Evolutionary conservation across 352 stramenopile genomes (phyloP), one percentile per base, ranked within the genome.

Genomic region (Pythium folliculosum): DNA sequence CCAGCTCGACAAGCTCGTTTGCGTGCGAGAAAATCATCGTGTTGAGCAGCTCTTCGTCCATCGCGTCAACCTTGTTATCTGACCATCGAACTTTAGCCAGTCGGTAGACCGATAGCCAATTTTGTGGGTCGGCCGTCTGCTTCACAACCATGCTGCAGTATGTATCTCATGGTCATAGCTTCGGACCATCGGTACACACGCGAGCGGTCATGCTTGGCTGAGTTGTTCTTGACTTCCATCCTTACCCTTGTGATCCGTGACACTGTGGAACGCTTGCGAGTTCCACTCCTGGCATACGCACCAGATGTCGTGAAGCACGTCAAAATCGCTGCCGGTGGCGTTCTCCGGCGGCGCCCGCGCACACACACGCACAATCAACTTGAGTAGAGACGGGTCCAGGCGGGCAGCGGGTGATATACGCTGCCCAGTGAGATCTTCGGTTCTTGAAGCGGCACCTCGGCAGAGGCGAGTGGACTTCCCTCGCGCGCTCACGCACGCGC

Each of bases 281-380:
- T n/a, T 47, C 40, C 40, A n/a, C 40, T 9, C 17, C 40, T 47
- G 40, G 40, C 40, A 47, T 47, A 47, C 40, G 40, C 40, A 47
- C 40, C 40, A 47, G 40, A 47, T 51, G 44, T 51, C 44, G 44
- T 51, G 44, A 22, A 51, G 44, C n/a, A 51, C 17, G 17, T 51
- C 44, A 51, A 51, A 51, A 32, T 51, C 44, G 44, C 44, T 3
- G 44, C 17, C 44, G n/a, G 44, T 8, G 44, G 44, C 44, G 44
- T 51, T 13, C 9, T 23, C n/a, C 16, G 44, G 21, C 44, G n/a
- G 44, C 44, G 17, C 44, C 23, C n/a, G 16, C 44, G 44, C n/a
- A 25, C 44, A 23, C 21, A 51, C 44, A 51, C 44, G 44, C 14
- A 25, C 44, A 23, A 51, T 51, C 44, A 8, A 51, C 4, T 25